Evolutionary conservation across 2,329 filamentous ascomycete genomes (phyloP).

Genomic region (Aspergillus carbonarius): DNA sequence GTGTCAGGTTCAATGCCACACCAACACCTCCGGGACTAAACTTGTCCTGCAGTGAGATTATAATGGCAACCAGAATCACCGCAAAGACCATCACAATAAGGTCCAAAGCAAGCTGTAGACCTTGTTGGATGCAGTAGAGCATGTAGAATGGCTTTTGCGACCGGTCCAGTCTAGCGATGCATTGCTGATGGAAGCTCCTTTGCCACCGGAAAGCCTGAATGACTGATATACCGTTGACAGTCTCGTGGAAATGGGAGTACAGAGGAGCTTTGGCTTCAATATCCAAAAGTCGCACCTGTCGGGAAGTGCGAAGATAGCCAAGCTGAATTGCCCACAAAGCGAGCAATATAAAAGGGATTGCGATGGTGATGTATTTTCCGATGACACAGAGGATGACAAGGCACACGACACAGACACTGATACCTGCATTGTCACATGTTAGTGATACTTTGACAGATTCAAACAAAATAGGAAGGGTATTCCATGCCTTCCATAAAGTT

Average conservation of each 20-base stretch:
- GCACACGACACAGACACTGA: background rate
- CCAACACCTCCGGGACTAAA: slow-evolving; percentile 43
- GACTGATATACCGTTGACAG: slow-evolving; percentile 48
- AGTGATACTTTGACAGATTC: background rate
- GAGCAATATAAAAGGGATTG: slow-evolving; percentile 40
- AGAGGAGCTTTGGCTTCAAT: slow-evolving; percentile 53
- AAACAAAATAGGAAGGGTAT: background rate
- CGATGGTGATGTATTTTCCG: slow-evolving; percentile 39
- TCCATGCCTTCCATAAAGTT: background rate
- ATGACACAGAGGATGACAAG: slow-evolving; percentile 9
- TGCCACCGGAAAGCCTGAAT: slow-evolving; percentile 54
- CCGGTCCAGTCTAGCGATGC: slow-evolving; percentile 37
- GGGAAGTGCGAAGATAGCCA: slow-evolving; percentile 47
- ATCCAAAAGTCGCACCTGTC: slow-evolving; percentile 53
- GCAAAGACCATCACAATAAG: slow-evolving; percentile 36
- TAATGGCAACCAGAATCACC: background rate
- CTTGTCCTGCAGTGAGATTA: background rate
- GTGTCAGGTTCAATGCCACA: slow-evolving; percentile 48
- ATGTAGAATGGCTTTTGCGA: slow-evolving; percentile 47
- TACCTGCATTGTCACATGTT: background rate
- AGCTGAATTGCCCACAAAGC: slow-evolving; percentile 43
- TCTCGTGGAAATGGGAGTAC: slow-evolving; percentile 54
- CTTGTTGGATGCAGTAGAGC: slow-evolving; percentile 44
- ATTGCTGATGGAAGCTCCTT: slow-evolving; percentile 37
- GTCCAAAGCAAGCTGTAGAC: slow-evolving; percentile 44